Conservation (phyloP, 208 protist species). For the Leishmania braziliensis region DNA sequence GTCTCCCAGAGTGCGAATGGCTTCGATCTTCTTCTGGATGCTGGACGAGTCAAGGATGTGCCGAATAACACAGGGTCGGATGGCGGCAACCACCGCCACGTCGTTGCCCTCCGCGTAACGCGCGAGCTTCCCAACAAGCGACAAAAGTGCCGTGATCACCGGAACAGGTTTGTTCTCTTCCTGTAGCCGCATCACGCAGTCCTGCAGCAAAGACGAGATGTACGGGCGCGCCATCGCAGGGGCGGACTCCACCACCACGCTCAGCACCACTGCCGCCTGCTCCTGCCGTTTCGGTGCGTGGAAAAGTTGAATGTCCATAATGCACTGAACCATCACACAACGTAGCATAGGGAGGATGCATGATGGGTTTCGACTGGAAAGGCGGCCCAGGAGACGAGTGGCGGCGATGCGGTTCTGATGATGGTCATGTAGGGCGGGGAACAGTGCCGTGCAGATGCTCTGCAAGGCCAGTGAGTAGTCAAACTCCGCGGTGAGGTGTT, state of each 20-base stretch:
- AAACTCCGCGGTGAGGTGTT: slow-evolving; percentile 71
- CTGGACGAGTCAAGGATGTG: slow-evolving; percentile 86
- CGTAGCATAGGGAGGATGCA: slow-evolving; percentile 84
- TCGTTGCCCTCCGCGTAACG: slow-evolving; percentile 83
- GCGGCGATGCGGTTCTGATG: slow-evolving; percentile 83
- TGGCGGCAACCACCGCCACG: slow-evolving; percentile 57
- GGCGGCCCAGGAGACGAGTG: slow-evolving; percentile 79
- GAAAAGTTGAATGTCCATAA: slow-evolving; percentile 85
- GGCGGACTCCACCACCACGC: slow-evolving; percentile 78
- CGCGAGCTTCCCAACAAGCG: slow-evolving; percentile 80
- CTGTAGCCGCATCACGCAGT: slow-evolving; percentile 65
- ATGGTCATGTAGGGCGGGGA: slow-evolving; percentile 87
- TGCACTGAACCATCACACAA: slow-evolving; percentile 83
- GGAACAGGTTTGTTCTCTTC: slow-evolving; percentile 51
- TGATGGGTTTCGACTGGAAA: slow-evolving; percentile 78
- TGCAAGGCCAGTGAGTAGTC: slow-evolving; percentile 83
- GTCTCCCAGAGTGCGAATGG: slow-evolving; percentile 78
- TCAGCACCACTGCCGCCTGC: slow-evolving; percentile 76
- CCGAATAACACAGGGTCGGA: slow-evolving; percentile 72
- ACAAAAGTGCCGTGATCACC: slow-evolving; percentile 78
- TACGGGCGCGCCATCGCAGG: slow-evolving; percentile 83
- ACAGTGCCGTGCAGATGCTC: slow-evolving; percentile 67
- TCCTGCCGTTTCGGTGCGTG: slow-evolving; percentile 80
- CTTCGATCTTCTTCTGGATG: slow-evolving; percentile 85
- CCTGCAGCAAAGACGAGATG: slow-evolving; percentile 74